Percentiles rank a stretch among this genome's conserved stretches.
phyloP scores from a whole-genome alignment of 1,284 basidiomycete genomes.

The Polyporus tsugae region DNA sequence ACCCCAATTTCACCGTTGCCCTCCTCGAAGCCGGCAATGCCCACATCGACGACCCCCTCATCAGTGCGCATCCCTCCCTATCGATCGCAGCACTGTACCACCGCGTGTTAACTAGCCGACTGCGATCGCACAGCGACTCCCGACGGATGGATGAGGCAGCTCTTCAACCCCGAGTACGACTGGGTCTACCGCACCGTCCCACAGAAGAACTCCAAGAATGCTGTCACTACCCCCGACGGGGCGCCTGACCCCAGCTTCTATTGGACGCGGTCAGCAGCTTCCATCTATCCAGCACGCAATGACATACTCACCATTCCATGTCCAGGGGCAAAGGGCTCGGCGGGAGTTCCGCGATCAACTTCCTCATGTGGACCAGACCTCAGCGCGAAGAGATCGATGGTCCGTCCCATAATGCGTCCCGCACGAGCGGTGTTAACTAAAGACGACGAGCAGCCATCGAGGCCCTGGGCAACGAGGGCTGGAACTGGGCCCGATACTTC shows the following conservation, averaged over 20 bases:
- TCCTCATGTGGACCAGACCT: slow-evolving; percentile 28
- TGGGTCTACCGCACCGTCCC: slow-evolving; percentile 28
- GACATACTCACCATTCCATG: neutral
- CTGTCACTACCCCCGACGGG: slow-evolving; percentile 4
- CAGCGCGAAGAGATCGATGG: slow-evolving; percentile 30
- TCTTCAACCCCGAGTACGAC: slow-evolving; percentile 31
- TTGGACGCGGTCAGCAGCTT: slow-evolving; percentile 8
- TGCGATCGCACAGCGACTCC: slow-evolving; percentile 14
- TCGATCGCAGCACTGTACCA: neutral
- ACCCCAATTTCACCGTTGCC: slow-evolving; percentile 25
- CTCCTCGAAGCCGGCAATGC: slow-evolving; percentile 32
- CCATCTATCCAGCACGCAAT: neutral
- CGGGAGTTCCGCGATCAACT: slow-evolving; percentile 30
- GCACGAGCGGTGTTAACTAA: neutral
- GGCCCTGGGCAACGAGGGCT: slow-evolving; percentile 41
- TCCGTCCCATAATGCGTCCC: neutral
- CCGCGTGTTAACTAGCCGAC: neutral
- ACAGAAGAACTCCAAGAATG: slow-evolving; percentile 15
- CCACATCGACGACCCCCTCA: slow-evolving; percentile 27
- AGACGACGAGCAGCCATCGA: slow-evolving; percentile 26
- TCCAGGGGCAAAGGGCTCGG: slow-evolving; percentile 33
- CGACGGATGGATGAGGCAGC: slow-evolving; percentile 26
- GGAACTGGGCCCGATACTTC: slow-evolving; percentile 38
- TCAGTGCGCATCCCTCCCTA: slow-evolving; percentile 18
- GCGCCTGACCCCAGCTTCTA: slow-evolving; percentile 22